Percentiles rank a stretch among this genome's conserved stretches.
These are phyloP conservation scores for Delonix regia DNA, from an alignment of 306 rosid genomes.

Conservation along the genomic window DNA sequence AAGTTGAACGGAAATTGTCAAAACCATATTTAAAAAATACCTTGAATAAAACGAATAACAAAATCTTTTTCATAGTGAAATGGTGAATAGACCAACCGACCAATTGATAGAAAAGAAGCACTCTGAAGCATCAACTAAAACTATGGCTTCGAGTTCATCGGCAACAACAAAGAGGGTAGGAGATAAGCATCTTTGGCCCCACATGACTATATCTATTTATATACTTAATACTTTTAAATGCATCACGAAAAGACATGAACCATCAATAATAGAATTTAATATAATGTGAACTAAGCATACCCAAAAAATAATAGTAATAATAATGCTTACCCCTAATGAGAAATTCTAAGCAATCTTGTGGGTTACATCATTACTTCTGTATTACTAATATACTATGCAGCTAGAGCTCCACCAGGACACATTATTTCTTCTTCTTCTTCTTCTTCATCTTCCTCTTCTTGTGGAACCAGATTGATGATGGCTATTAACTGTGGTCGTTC, in stretches of 20 bases:
- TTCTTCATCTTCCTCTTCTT: slow-evolving; percentile 32
- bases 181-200: slow-evolving; percentile 51
- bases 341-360: background rate
- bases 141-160: slow-evolving; percentile 39
- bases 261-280: slow-evolving; percentile 55
- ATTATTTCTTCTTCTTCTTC: slow-evolving; percentile 15
- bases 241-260: slow-evolving; percentile 46
- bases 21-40: background rate
- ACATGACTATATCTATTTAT: background rate
- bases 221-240: slow-evolving; percentile 4
- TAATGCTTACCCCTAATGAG: background rate
- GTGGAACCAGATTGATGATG: slow-evolving; percentile 62
- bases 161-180: slow-evolving; percentile 30
- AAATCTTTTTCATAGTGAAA: slow-evolving; percentile 12
- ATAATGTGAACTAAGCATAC: slow-evolving; percentile 5
- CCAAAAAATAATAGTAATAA: background rate
- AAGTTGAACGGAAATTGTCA: background rate
- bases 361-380: slow-evolving; percentile 27
- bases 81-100: slow-evolving; percentile 35
- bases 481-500: slow-evolving; percentile 53
- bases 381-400: slow-evolving; percentile 11
- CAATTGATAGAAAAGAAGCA: slow-evolving; percentile 27
- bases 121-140: slow-evolving; percentile 4
- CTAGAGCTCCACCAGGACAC: slow-evolving; percentile 25
- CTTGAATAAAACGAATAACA: slow-evolving; percentile 5